Conservation (phyloP, 352 stramenopile species). For the Phytophthora chlamydospora region DNA sequence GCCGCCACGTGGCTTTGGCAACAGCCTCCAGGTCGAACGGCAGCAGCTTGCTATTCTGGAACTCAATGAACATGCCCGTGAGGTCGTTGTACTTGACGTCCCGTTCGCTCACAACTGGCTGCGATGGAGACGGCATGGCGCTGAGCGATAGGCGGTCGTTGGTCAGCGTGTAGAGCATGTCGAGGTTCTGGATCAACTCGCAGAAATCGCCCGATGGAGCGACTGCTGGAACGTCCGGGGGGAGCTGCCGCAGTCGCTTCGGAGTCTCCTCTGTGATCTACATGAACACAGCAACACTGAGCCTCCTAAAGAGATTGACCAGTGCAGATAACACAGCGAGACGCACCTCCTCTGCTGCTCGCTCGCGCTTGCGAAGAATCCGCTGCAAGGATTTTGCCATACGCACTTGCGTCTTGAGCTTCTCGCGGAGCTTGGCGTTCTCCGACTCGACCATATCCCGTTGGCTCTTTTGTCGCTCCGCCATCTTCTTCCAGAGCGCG, state of each 20-base stretch:
- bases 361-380: conserved; percentile 41
- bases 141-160: conserved; percentile 14
- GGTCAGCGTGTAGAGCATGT: conserved; percentile 15
- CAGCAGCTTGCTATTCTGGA: conserved; percentile 33
- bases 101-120: conserved; percentile 15
- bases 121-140: conserved; percentile 5
- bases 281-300: not conserved
- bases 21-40: conserved; percentile 32
- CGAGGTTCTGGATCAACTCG: conserved; percentile 14
- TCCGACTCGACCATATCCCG: conserved; percentile 38
- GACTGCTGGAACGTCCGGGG: not conserved
- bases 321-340: not conserved
- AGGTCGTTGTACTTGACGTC: conserved; percentile 41
- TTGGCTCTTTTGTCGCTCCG: conserved; percentile 42
- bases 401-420: conserved; percentile 50
- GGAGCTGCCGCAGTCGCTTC: conserved; percentile 12
- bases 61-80: conserved; percentile 35
- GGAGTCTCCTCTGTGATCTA: conserved; percentile 15
- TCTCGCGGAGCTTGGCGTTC: conserved; percentile 48
- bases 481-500: conserved; percentile 53
- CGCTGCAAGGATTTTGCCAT: conserved; percentile 44
- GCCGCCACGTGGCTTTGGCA: conserved; percentile 27
- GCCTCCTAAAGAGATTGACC: not conserved
- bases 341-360: conserved; percentile 32
- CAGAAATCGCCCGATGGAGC: conserved; percentile 6